Evolutionary conservation across 345 rosid genomes (phyloP).

Genomic region (Gossypium stocksii): DNA sequence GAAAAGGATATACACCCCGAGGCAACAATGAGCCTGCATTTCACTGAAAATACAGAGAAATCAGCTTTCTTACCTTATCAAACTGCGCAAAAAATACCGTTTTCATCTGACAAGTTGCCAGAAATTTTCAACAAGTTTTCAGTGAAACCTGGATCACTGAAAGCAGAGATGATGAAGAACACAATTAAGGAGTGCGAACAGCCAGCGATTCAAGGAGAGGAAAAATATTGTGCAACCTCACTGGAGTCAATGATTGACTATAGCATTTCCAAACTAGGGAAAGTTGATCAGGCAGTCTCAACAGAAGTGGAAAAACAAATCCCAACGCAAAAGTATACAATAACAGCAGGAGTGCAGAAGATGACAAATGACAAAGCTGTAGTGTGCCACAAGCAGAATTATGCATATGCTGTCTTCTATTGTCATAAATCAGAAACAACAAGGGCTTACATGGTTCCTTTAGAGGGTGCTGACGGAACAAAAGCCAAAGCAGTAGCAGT

Average conservation of each 20-base stretch:
- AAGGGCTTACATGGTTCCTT: conserved; percentile 47
- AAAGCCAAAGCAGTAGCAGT: conserved; percentile 63
- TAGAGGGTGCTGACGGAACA: conserved; percentile 59
- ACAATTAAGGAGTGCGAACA: conserved; percentile 68
- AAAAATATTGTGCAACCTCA: conserved; percentile 74
- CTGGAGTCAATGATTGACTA: conserved; percentile 81
- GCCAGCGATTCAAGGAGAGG: conserved; percentile 62
- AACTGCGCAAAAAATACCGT: conserved; percentile 55
- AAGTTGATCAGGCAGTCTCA: conserved; percentile 43
- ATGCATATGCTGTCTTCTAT: conserved; percentile 69
- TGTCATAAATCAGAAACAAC: conserved; percentile 65
- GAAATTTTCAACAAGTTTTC: conserved; percentile 48
- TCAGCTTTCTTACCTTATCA: conserved; percentile 64
- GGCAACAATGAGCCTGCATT: conserved; percentile 50
- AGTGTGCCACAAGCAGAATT: conserved; percentile 83
- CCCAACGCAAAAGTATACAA: conserved; percentile 43
- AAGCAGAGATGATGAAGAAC: conserved; percentile 59
- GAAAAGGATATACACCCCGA: conserved; percentile 66
- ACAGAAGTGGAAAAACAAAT: conserved; percentile 52
- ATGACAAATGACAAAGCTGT: conserved; percentile 40
- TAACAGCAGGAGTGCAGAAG: conserved; percentile 39
- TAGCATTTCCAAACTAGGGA: conserved; percentile 63
- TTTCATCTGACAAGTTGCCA: conserved; percentile 54
- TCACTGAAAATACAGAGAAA: conserved; percentile 39
- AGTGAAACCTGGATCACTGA: conserved; percentile 51